Evolutionary conservation across 805 yeast genomes (phyloP), one percentile per base, ranked within the genome.

Genomic region (Ogataea pilisensis): DNA sequence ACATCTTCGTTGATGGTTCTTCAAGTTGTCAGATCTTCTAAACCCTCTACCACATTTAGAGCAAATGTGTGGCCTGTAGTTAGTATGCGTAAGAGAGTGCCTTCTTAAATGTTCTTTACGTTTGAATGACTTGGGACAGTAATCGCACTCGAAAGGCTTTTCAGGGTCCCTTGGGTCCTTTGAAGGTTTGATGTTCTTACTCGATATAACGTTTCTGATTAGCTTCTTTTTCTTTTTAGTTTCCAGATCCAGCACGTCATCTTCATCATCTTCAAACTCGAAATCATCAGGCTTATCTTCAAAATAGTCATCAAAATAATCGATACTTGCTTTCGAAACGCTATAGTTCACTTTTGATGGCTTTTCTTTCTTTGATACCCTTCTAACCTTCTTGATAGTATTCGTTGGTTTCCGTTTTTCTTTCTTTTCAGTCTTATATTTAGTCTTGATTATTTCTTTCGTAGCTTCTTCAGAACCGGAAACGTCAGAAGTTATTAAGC

Each of bases 21-120:
- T 55, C 41, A 57, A 37, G 35, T 57, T 56, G 35, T 56, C 62
- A 1, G 62, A 55, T 35, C 61, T 43, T 36, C 57, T 50, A 38
- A 57, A 57, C 12, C 57, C 55, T 14, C 54, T 43, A 2, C 56
- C 55, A 46, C 62, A 57, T 22, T 44, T 46, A 7, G 48, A 38
- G 43, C 62, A 57, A 17, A 44, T 46, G 35, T 50, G 58, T 14
- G 58, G 60, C 34, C 60, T 42, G 32, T 53, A 51, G 31, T 56
- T 53, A 3, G 55, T 50, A 37, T 57, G 62, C 0, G 56, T 54
- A 17, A 56, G 25, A 2, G 56, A 48, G 34, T 57, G 62, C 38
- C 60, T 49, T 22, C 58, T 44, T 25, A 56, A 36, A 32, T 56
- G 55, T 34, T 57, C 58, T 34, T 51, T 52, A 17, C 62, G 39